Evolutionary conservation across 805 yeast genomes (phyloP).

Genomic region (Yamadazyma akitaensis): DNA sequence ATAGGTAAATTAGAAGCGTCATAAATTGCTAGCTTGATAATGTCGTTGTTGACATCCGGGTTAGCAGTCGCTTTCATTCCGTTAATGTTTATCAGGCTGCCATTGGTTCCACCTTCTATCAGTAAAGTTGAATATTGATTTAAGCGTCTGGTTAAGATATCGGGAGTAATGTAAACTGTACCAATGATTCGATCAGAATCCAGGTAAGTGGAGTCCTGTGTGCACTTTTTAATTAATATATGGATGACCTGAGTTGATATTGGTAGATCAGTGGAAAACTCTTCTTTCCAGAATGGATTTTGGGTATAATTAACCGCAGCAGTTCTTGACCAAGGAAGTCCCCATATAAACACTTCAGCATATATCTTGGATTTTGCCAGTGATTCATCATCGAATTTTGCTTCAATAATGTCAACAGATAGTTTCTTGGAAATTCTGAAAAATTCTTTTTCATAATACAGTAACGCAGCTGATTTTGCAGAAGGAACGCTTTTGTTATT

Average conservation of each 20-base stretch:
- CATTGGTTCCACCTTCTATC: conserved; percentile 20
- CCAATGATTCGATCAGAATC: conserved; percentile 46
- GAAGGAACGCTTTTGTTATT: background rate
- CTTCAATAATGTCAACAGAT: conserved; percentile 61
- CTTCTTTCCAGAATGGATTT: conserved; percentile 84
- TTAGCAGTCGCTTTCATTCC: conserved; percentile 11
- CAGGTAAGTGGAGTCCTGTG: conserved; percentile 11
- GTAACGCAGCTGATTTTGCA: background rate
- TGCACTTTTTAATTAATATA: conserved; percentile 42
- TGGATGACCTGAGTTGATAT: conserved; percentile 51
- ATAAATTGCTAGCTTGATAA: conserved; percentile 45
- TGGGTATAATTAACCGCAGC: conserved; percentile 49
- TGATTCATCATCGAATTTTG: conserved; percentile 43
- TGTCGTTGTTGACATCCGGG: conserved; percentile 24
- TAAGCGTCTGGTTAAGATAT: conserved; percentile 38
- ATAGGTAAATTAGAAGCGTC: conserved; percentile 42
- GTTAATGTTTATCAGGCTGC: conserved; percentile 21
- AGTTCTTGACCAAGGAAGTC: conserved; percentile 74
- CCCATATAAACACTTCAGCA: conserved; percentile 72
- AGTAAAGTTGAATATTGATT: conserved; percentile 32
- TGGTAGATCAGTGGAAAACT: conserved; percentile 60
- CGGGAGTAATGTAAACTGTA: conserved; percentile 52
- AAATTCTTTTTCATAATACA: conserved; percentile 26
- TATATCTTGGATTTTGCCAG: conserved; percentile 39
- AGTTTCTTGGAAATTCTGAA: conserved; percentile 55